Evolutionary conservation across 768 basidiomycete genomes (phyloP).

Genomic region (Boletus barrowsii): DNA sequence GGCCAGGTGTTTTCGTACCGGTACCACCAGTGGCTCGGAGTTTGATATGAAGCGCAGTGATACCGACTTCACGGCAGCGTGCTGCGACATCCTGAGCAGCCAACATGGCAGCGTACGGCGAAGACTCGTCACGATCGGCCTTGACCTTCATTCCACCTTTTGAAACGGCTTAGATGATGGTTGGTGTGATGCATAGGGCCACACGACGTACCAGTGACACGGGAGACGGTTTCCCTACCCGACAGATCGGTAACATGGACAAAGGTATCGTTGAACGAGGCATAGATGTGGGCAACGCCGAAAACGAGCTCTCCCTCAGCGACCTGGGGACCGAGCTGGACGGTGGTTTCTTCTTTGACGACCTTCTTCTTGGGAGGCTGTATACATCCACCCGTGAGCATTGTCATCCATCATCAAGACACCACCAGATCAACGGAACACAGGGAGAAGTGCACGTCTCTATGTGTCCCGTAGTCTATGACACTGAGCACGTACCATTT

Average conservation of each 20-base stretch:
- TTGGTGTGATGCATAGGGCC: background rate
- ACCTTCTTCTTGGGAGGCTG: slow-evolving; percentile 87
- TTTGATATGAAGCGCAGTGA: slow-evolving; percentile 99
- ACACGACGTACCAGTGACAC: slow-evolving; percentile 78
- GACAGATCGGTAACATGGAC: slow-evolving; percentile 99
- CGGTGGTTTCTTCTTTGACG: slow-evolving; percentile 76
- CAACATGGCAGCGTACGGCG: slow-evolving; percentile 95
- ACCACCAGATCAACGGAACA: slow-evolving; percentile 2
- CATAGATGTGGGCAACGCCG: slow-evolving; percentile 98
- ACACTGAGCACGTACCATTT: slow-evolving; percentile 37
- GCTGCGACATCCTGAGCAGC: slow-evolving; percentile 95
- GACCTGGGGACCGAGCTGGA: slow-evolving; percentile 93
- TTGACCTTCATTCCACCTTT: slow-evolving; percentile 99
- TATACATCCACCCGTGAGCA: slow-evolving; percentile 48
- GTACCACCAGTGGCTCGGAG: slow-evolving; percentile 98
- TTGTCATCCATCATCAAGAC: slow-evolving; percentile 45
- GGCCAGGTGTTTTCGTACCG: slow-evolving; percentile 98
- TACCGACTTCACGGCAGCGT: slow-evolving; percentile 97
- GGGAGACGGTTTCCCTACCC: slow-evolving; percentile 98
- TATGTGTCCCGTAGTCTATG: background rate
- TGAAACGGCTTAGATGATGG: background rate
- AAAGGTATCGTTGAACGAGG: slow-evolving; percentile 99
- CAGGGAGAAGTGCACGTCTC: background rate
- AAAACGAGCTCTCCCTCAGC: slow-evolving; percentile 96
- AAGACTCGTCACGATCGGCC: slow-evolving; percentile 99